Percentiles rank a stretch among this genome's conserved stretches.
Evolutionary conservation across 768 basidiomycete genomes (phyloP).

Genomic region (Kwoniella botswanensis): DNA sequence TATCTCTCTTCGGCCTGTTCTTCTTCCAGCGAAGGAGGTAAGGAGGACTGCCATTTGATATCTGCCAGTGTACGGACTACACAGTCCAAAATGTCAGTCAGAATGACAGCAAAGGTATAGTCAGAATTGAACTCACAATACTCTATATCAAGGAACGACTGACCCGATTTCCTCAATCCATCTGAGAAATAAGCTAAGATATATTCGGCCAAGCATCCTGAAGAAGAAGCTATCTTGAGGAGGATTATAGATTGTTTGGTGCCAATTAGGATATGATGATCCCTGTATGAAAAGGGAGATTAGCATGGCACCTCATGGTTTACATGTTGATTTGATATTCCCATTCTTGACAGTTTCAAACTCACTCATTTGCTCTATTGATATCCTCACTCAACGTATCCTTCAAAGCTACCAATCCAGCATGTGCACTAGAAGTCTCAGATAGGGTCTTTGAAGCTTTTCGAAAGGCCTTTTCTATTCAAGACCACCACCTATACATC

Average conservation of each 20-base stretch:
- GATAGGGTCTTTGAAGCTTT: constrained; percentile 23
- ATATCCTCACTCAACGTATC: constrained; percentile 25
- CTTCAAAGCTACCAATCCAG: constrained; percentile 19
- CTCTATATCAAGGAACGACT: constrained; percentile 17
- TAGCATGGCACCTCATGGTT: background rate
- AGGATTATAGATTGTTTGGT: constrained; percentile 9
- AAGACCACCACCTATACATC: background rate
- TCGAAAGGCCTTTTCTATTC: constrained; percentile 22
- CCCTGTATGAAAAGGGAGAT: background rate
- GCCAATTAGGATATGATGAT: constrained; percentile 4
- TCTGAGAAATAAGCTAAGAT: constrained; percentile 5
- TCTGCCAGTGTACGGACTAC: constrained; percentile 31
- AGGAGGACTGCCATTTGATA: constrained; percentile 19
- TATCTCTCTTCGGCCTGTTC: constrained; percentile 19
- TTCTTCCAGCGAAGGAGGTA: constrained; percentile 24
- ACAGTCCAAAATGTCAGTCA: background rate
- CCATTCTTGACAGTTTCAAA: background rate
- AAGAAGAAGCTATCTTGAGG: constrained; percentile 9
- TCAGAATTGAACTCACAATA: constrained; percentile 7
- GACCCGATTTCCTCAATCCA: constrained; percentile 16
- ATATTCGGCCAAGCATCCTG: background rate
- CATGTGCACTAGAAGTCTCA: constrained; percentile 23
- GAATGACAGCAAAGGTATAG: background rate
- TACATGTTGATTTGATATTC: background rate
- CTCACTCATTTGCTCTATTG: constrained; percentile 17